Base-by-base conservation (phyloP, 2,329 filamentous ascomycete species). In the Colletotrichum orchidophilum region DNA sequence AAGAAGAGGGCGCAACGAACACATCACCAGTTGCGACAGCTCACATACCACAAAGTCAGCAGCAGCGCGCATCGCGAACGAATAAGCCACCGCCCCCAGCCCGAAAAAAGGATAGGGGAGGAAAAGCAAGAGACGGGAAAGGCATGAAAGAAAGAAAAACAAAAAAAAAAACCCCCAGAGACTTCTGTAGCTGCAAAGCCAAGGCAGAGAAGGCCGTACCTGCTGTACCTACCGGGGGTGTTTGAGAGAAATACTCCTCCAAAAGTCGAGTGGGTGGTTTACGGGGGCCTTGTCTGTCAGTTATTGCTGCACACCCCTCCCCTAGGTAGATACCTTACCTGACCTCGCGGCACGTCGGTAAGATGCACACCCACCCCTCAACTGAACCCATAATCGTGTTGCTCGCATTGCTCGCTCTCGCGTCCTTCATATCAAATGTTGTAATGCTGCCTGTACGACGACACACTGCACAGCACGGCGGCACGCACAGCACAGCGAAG, bases 21-120 rank as follows among this genome's bases (percentile, higher is more conserved):
- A 60, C 18, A 63, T 59, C 59, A 50, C 12, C 52, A 46, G 65
- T 62, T 63, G 59, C 58, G 64, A 72, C 64, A 53, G 29, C 50
- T 72, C 71, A 60, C 61, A 65, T 68, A 12, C 35, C 60, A 72
- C 64, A 65, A 27, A 31, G 33, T 42, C n/a, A 35, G 6, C 49
- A 54, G 5, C 24, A 18, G 13, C 21, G 15, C 24, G 15, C 49
- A 39, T 52, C 42, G 18, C 39, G 39, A 46, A 46, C 21, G 39
- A 46, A 46, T 18, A 46, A 46, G 39, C 39, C 39, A 46, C 18
- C 18, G 39, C 39, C 39, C 15, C 39, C 39, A 13, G 39, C 39
- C 18, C 39, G 18, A 35, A 8, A 11, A 11, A 21, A 2, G 5
- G 2, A 5, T 13, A 57, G n/a, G 52, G 21, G n/a, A n/a, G n/a